Evolutionary conservation across 495 filamentous ascomycete genomes (phyloP), one percentile per base, ranked within the genome.

Genomic region (Penicillium turbatum): DNA sequence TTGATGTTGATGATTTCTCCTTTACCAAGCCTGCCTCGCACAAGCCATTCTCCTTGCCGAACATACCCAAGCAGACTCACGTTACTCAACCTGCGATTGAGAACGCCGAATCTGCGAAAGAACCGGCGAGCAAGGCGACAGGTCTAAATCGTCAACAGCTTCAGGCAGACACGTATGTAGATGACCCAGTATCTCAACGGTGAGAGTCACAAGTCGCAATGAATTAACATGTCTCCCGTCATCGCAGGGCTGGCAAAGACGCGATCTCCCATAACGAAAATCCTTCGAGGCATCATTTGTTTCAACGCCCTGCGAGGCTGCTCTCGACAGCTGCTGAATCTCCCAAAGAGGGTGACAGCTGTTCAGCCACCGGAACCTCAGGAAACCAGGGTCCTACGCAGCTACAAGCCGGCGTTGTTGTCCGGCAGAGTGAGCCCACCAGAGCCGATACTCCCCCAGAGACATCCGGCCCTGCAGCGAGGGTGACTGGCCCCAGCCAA

Each of bases 1-100:
- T 70, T n/a, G 69, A 75, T 47, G 32, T 62, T n/a, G n/a, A 59
- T 12, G 56, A 52, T 1, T 75, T 75, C 41, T 70, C 61, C 4
- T 75, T 73, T 46, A 50, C 63, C 19, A 73, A 62, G 41, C 70
- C 70, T 15, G 48, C 50, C n/a, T 60, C 49, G 15, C 51, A 58
- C 44, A 59, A 64, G 19, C 43, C 41, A 1, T 69, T 69, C 27
- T 61, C 64, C 0, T 59, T 71, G 15, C 61, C 55, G 29, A 26
- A 42, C 3, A 34, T 55, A 5, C 17, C 50, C 24, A 65, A 53
- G 32, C 43, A 46, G 6, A 4, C 27, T 10, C 15, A 17, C 4
- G 38, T 51, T 34, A 39, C 19, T 19, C 44, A 17, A 29, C 17
- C 27, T 29, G 7, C 45, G 17, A 24, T 51, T 27, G 38, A 17